A percentile compares a stretch with the other conserved stretches of the same genome.
These are phyloP conservation scores for Hypholoma sublateritium DNA, from an alignment of 768 basidiomycete species.

Conservation along the genomic window DNA sequence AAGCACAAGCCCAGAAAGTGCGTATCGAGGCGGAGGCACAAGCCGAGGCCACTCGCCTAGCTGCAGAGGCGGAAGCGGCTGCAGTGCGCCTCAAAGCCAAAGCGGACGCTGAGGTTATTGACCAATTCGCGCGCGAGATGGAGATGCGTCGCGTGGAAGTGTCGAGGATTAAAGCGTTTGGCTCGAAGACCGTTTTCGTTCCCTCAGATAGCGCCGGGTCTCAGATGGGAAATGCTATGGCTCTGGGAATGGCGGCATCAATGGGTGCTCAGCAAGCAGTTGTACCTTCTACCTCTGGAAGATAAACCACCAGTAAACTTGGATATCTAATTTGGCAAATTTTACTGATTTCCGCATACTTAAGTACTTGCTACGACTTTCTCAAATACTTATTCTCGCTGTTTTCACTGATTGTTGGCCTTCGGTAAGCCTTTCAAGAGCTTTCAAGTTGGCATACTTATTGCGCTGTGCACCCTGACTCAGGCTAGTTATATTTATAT, in stretches of 20 bases:
- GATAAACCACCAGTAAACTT: too few species aligned
- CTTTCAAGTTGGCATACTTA: too few species aligned
- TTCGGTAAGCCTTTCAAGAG: too few species aligned
- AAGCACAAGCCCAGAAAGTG: constrained; percentile 66
- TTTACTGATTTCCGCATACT: too few species aligned
- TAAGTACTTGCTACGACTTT: too few species aligned
- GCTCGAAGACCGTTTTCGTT: constrained; percentile 67
- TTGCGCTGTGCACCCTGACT: too few species aligned
- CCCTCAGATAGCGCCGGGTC: constrained; percentile 60
- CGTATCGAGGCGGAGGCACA: constrained; percentile 78
- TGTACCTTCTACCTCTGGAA: not conserved
- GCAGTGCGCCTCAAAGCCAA: constrained; percentile 63
- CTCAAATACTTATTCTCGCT: too few species aligned
- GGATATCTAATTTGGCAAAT: too few species aligned
- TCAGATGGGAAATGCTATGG: constrained; percentile 62
- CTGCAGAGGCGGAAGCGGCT: constrained; percentile 73
- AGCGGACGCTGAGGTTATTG: constrained; percentile 60
- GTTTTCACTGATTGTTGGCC: too few species aligned
- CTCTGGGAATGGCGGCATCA: constrained; percentile 68
- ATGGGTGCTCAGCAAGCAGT: constrained; percentile 38
- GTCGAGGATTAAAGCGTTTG: constrained; percentile 60
- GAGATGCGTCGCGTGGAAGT: constrained; percentile 67
- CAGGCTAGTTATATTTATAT: too few species aligned
- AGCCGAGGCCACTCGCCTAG: constrained; percentile 74
- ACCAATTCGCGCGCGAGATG: constrained; percentile 79